Base-by-base conservation (phyloP, 176 grass and related monocot genomes). In the Hordeum marinum region DNA sequence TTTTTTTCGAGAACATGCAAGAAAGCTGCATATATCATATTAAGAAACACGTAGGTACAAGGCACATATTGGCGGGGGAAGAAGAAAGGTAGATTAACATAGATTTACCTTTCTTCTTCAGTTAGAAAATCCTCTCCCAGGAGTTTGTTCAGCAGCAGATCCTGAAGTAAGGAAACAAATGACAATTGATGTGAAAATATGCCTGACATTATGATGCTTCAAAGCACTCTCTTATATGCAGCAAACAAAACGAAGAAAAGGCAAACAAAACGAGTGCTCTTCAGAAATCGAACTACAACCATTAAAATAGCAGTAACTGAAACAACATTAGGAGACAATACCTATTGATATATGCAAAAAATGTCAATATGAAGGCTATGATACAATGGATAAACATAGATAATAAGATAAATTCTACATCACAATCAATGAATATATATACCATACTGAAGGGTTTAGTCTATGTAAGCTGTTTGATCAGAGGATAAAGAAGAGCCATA, bases 71-170 rank as follows among this genome's bases (percentile, higher is more conserved):
- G 0, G 2, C 0, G 15, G 7, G 0, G 7, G 52, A 55, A 55
- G 52, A 54, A 77, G 18, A 70, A 71, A 72, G 42, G 43, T 4
- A 67, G 20, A 18, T 81, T 86, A 72, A 73, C 63, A 46, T n/a
- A 67, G 24, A 18, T 81, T 86, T 76, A 98, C 96, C 96, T 98
- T 98, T 98, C 96, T 90, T 98, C 96, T 60, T 94, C 72, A 41
- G 87, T 92, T 75, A 98, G 76, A 85, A 94, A 98, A 71, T 98
- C 87, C 42, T 98, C 96, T 77, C 87, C 88, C 29, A 95, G 85
- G 89, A 98, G 93, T 75, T 95, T 98, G 85, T 95, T 95, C 78
- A 98, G 88, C 64, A 98, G 83, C 61, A 98, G 85, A 73, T 98
- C 96, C 96, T 98, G 70, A 89, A 89, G 59, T 1, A 81, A 88